Percentiles rank a stretch among this genome's conserved stretches.
These are phyloP conservation scores for Tolypocladium paradoxum DNA, from an alignment of 2,329 filamentous ascomycete species.

Conservation along the genomic window DNA sequence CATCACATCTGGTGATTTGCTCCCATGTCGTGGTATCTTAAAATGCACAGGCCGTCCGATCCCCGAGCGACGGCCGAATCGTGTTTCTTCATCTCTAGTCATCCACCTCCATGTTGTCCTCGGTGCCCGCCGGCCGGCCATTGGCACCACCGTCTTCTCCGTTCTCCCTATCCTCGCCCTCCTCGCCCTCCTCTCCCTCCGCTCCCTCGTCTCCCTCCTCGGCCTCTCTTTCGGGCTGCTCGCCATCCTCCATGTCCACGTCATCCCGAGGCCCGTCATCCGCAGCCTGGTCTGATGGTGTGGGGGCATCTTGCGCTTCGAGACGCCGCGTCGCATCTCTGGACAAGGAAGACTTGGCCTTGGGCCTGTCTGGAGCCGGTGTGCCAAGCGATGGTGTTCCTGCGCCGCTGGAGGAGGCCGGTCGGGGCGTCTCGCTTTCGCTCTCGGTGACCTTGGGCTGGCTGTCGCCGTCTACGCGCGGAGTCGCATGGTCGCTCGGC, in stretches of 20 bases:
- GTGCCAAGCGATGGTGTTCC: slow-evolving; percentile 22
- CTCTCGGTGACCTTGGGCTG: slow-evolving; percentile 15
- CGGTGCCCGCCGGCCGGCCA: slow-evolving; percentile 28
- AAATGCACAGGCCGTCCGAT: not conserved
- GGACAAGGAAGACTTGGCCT: slow-evolving; percentile 1
- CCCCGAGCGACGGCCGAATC: not conserved
- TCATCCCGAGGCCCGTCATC: slow-evolving; percentile 40
- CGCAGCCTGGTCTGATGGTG: slow-evolving; percentile 16
- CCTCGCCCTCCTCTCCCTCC: slow-evolving; percentile 23
- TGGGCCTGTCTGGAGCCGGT: slow-evolving; percentile 14
- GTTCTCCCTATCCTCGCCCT: slow-evolving; percentile 30
- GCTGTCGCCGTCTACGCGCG: slow-evolving; percentile 32
- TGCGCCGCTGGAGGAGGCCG: slow-evolving; percentile 15
- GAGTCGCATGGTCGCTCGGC: slow-evolving; percentile 40
- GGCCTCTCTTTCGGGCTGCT: slow-evolving; percentile 21
- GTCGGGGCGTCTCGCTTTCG: slow-evolving; percentile 16
- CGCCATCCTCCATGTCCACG: slow-evolving; percentile 45
- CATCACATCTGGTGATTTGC: not conserved
- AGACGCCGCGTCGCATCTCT: slow-evolving; percentile 3
- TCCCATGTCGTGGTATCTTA: not conserved
- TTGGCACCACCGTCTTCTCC: slow-evolving; percentile 10
- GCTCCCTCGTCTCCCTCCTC: slow-evolving; percentile 25
- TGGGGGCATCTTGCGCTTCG: slow-evolving; percentile 7
- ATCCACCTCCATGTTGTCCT: slow-evolving; percentile 58
- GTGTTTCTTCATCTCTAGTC: slow-evolving; percentile 13